Base-by-base conservation (phyloP, 768 basidiomycete genomes). In the Collybia mongolica region DNA sequence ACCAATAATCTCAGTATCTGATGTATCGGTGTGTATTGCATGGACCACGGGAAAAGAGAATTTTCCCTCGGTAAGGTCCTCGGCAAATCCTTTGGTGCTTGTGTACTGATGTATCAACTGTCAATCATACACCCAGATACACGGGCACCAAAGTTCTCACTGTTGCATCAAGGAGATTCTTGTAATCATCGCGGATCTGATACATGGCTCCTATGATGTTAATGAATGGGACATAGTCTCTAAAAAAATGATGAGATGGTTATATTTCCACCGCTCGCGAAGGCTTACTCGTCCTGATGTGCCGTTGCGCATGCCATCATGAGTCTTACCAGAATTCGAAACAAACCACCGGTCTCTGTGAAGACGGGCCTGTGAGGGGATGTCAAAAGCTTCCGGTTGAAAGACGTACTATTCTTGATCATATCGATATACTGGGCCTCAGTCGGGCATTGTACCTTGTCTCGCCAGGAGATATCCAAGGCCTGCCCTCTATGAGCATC, bases 161-260 rank as follows among this genome's bases (percentile, higher is more conserved):
- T 75, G 93, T 82, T n/a, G 80, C 76, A 46, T 88, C 91, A 61
- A 94, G 88, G 19, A 97, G 72, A 60, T 97, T 97, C 88, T 94
- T 93, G 40, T 93, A 90, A 64, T 98, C 95, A 60, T 98, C 95
- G 17, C 93, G 72, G 56, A 98, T 93, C 63, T 98, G 95, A 67
- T 93, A 96, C 60, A 84, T 88, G 11, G 95, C 83, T 2, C 93
- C 92, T 53, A 97, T 87, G 8, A 96, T 79, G 63, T 95, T 96
- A 53, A 95, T 90, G 2, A 98, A 77, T 0, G 93, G 92, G 1
- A 95, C 83, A 56, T 91, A 95, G 65, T 97, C 83, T 7, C 91
- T 95, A 53, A 12, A 29, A 20, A 23, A 39, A 8, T 19, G 22
- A 9, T 44, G 6, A 42, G 24, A 37, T 36, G 51, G 12, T 46